Base-by-base conservation (phyloP, 169 alveolate genomes). In the Neospora caninum region DNA sequence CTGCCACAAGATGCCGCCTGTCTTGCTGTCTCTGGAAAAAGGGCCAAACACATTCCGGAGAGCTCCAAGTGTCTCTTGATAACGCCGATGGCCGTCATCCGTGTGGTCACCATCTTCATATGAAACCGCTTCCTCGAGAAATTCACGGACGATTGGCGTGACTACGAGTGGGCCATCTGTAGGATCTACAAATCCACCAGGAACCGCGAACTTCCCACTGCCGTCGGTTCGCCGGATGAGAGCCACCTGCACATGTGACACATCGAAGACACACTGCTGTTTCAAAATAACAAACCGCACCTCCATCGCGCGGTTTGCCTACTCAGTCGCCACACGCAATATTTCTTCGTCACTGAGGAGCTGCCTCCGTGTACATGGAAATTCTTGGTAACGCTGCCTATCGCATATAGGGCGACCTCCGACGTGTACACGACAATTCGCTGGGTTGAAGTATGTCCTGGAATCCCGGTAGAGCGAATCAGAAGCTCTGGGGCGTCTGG, bases 101-200 rank as follows among this genome's bases (percentile, higher is more conserved):
- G 49, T 10, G n/a, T 39, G 18, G 36, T 36, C 39, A 10, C n/a
- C 80, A 45, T 49, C 49, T 42, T 54, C 80, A 10, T n/a, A 38
- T 4, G 64, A 91, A 18, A 83, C 92, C 20, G 92, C 92, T 43
- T 92, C 95, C 49, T 92, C 95, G 20, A 92, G 80, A 49, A 92
- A 83, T 58, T 92, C 95, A 39, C 95, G 82, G 25, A 83, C 34
- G n/a, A 34, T 43, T 0, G 93, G 25, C 58, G 49, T 36, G 20
- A 83, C 43, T 20, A 67, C 6, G 42, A n/a, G 22, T 64, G 87
- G 53, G 34, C 43, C 39, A 34, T 92, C 95, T 18, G 80, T 64
- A 18, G 80, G 88, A 31, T 92, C 92, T 31, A 86, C 95, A 38
- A 92, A 92, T n/a, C 95, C 95, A 25, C 95, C 95, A 2, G 95